Evolutionary conservation across 371 early-diverging fungal species (phyloP), one percentile per base, ranked within the genome.

Genomic region (Mortierella sp.): DNA sequence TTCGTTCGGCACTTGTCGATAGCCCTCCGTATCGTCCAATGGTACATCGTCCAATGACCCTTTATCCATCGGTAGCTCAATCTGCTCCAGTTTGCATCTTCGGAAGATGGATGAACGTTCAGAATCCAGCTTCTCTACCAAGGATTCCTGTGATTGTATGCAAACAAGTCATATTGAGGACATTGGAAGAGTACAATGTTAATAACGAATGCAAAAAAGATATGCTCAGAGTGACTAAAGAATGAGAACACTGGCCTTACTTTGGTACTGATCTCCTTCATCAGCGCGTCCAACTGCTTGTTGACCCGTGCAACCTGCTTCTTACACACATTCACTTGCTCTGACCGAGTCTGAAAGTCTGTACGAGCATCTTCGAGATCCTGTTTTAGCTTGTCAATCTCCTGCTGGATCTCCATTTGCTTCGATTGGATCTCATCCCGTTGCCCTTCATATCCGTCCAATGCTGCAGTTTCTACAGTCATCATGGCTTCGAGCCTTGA

Each of bases 41-140:
- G 89, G 76, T 1, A 95, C 78, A 64, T 90, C 89, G 3, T 87
- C 91, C 81, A 94, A 78, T 2, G 86, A 83, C 13, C 93, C 91
- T 50, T 81, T 80, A 27, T 72, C 60, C 63, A 94, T 79, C 21
- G 97, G 97, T 26, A 98, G 64, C 3, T 90, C 85, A 56, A 97
- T 95, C 61, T 95, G 94, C 64, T 98, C 97, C 43, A 97, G 76
- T 76, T 96, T 95, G 80, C 97, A 96, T 27, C 87, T 83, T 55
- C 97, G 87, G 58, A 96, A 88, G 26, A 96, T 87, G 1, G 91
- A 84, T 1, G 90, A 81, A 31, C 91, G 86, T 49, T 95, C 95
- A 7, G 91, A 92, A 53, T 86, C 84, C 4, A 89, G 68, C 67
- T 91, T 90, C 46, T 94, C 93, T 4, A 93, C 83, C 61, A 91